A percentile compares a stretch with the other conserved stretches of the same genome.
Conservation (phyloP, 495 filamentous ascomycete genomes). For the Glutinoglossum americanum region DNA sequence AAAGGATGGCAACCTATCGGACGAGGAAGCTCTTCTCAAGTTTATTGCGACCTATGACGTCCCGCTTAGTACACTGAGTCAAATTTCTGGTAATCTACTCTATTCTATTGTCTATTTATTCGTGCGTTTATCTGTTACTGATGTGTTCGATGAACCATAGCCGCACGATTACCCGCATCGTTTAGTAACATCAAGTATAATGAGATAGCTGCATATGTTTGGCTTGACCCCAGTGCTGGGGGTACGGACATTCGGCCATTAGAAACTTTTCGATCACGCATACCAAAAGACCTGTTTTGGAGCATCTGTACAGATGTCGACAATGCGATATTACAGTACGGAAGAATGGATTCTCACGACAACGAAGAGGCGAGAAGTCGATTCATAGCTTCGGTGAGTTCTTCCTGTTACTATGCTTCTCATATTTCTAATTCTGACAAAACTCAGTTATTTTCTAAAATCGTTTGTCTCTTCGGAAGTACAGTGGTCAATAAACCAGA, state of each 20-base stretch:
- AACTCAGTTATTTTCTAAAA: background rate
- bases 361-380: background rate
- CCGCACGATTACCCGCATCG: background rate
- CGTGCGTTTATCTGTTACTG: background rate
- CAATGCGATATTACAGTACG: background rate
- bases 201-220: background rate
- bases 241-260: background rate
- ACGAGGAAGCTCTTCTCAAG: background rate
- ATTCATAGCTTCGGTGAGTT: background rate
- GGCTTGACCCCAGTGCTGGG: background rate
- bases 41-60: background rate
- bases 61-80: background rate
- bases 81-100: background rate
- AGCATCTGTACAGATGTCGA: background rate
- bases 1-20: background rate
- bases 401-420: too few species aligned
- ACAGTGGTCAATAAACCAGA: background rate
- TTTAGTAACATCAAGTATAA: background rate
- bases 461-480: background rate
- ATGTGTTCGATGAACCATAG: too few species aligned
- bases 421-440: too few species aligned
- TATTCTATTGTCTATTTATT: background rate
- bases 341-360: background rate
- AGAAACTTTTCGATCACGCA: background rate
- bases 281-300: background rate